These are phyloP conservation scores for Cryomyces minteri DNA, from an alignment of 495 filamentous ascomycete species.

Conservation along the genomic window DNA sequence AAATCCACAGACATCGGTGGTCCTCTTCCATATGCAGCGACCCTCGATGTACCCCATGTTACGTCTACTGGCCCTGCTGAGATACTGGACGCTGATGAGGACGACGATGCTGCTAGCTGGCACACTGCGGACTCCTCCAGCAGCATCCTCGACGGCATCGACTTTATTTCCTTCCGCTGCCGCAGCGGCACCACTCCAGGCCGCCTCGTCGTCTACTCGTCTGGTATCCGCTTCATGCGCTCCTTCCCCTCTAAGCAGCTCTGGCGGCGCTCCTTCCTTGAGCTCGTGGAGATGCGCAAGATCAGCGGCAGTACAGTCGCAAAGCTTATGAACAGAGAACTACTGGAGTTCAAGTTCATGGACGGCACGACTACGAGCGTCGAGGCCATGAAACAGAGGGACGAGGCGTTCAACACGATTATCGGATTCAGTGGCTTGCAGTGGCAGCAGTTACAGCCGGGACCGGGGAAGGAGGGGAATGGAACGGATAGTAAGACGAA, in stretches of 20 bases:
- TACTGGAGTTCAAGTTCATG: slow-evolving; percentile 12
- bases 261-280: slow-evolving; percentile 14
- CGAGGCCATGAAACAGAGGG: slow-evolving; percentile 15
- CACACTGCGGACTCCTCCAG: background rate
- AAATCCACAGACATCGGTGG: background rate
- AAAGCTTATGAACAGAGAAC: slow-evolving; percentile 8
- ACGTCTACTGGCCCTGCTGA: background rate
- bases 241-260: slow-evolving; percentile 8
- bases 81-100: background rate
- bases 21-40: background rate
- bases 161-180: slow-evolving; percentile 13
- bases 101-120: background rate
- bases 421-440: slow-evolving; percentile 19
- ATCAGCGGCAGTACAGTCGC: slow-evolving; percentile 3
- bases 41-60: background rate
- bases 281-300: slow-evolving; percentile 21
- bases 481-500: no score
- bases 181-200: slow-evolving; percentile 7
- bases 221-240: slow-evolving; percentile 14
- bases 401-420: slow-evolving; percentile 23
- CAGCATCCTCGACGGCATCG: background rate
- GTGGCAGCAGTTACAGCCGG: slow-evolving; percentile 11
- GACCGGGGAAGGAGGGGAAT: background rate
- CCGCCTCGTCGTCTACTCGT: slow-evolving; percentile 12
- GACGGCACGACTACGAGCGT: slow-evolving; percentile 8